Evolutionary conservation across 2,329 filamentous ascomycete species (phyloP).

Genomic region (Madurella fahalii): DNA sequence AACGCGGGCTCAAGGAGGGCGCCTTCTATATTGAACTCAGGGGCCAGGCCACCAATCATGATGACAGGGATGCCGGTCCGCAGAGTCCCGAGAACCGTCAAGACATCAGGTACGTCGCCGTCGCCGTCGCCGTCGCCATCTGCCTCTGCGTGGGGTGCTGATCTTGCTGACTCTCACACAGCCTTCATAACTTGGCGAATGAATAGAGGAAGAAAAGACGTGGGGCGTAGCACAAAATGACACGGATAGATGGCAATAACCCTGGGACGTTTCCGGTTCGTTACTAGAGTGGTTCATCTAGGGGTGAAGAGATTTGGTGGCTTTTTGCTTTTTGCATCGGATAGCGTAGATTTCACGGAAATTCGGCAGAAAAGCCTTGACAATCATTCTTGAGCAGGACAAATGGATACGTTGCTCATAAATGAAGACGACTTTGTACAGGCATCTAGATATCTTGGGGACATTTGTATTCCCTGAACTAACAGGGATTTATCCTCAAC

Average conservation of each 20-base stretch:
- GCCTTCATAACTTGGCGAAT: constrained; percentile 22
- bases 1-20: constrained; percentile 4
- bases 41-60: not conserved
- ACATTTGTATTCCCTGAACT: no score
- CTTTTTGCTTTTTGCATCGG: not conserved
- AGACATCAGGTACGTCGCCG: constrained; percentile 31
- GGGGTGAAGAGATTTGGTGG: not conserved
- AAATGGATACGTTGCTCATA: no score
- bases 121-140: no score
- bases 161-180: constrained; percentile 5
- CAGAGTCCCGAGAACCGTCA: constrained; percentile 26
- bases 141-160: not conserved
- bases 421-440: no score
- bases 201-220: not conserved
- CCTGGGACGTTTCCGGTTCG: not conserved
- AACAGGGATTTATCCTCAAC: no score
- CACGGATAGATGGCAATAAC: no score
- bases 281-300: not conserved
- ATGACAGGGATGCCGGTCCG: not conserved
- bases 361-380: no score
- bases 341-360: not conserved
- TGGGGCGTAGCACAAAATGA: not conserved
- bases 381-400: no score
- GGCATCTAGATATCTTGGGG: no score
- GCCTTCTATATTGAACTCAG: not conserved